Percentiles rank a stretch among this genome's conserved stretches.
These are phyloP conservation scores for Dissoconium aciculare DNA, from an alignment of 2,329 filamentous ascomycete species.

Conservation along the genomic window DNA sequence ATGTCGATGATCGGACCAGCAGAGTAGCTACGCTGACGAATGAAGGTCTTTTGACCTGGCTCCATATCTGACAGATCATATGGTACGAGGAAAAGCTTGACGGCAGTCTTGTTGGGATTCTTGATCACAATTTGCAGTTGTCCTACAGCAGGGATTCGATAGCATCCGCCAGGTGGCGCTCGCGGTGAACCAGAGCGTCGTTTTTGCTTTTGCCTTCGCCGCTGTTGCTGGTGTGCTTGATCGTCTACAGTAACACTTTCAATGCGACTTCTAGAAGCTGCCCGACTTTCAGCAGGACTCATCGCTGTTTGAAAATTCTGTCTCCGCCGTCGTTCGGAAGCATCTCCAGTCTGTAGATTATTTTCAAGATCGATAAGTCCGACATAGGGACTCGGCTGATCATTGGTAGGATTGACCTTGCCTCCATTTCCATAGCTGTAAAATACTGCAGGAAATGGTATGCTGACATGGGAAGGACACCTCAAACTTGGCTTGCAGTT, in stretches of 20 bases:
- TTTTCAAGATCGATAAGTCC: slow-evolving; percentile 86
- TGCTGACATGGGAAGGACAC: slow-evolving; percentile 77
- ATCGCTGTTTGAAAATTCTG: slow-evolving; percentile 11
- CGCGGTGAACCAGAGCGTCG: slow-evolving; percentile 42
- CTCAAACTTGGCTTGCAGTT: slow-evolving; percentile 73
- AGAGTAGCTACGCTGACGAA: slow-evolving; percentile 86
- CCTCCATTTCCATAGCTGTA: slow-evolving; percentile 72
- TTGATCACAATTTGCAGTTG: slow-evolving; percentile 96
- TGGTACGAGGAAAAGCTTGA: slow-evolving; percentile 86
- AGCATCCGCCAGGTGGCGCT: slow-evolving; percentile 72
- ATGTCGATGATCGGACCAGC: slow-evolving; percentile 70
- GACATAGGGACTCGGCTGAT: slow-evolving; percentile 91
- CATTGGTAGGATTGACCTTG: slow-evolving; percentile 50
- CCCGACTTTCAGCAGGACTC: slow-evolving; percentile 18
- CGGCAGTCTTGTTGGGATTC: slow-evolving; percentile 94
- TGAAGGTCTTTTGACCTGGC: slow-evolving; percentile 84
- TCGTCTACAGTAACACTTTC: slow-evolving; percentile 15
- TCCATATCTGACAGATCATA: slow-evolving; percentile 91
- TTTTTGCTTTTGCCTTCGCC: slow-evolving; percentile 37
- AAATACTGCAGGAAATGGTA: slow-evolving; percentile 88
- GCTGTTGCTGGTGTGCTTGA: slow-evolving; percentile 13
- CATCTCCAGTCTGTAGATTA: slow-evolving; percentile 35
- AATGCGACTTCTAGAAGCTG: slow-evolving; percentile 15
- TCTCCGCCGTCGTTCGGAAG: slow-evolving; percentile 21
- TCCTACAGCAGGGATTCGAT: slow-evolving; percentile 83